Percentiles rank a stretch among this genome's conserved stretches.
These are phyloP conservation scores for Trichoderma sp. DNA, from an alignment of 2,329 filamentous ascomycete genomes.

Conservation along the genomic window DNA sequence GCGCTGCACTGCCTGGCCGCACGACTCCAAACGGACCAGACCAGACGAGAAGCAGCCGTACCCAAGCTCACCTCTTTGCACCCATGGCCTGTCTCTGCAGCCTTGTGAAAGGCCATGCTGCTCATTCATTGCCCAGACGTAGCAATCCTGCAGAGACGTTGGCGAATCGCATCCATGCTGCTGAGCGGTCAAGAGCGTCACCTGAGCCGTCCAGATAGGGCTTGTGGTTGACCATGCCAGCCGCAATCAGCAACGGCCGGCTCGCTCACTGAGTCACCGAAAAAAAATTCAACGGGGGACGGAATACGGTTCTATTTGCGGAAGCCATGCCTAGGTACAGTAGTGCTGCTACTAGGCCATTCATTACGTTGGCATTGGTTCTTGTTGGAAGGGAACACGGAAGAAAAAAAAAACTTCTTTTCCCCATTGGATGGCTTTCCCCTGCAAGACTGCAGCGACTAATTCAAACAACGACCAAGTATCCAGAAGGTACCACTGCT, in stretches of 20 bases:
- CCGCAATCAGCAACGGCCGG: background rate
- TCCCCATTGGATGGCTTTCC: background rate
- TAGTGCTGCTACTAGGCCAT: background rate
- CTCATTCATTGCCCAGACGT: constrained; percentile 6
- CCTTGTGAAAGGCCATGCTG: constrained; percentile 6
- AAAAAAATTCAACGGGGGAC: background rate
- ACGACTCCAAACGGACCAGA: background rate
- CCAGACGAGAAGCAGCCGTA: background rate
- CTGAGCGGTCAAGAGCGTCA: constrained; percentile 18
- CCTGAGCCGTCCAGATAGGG: constrained; percentile 14
- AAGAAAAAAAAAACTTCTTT: background rate
- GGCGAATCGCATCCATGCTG: constrained; percentile 4
- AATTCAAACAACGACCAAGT: background rate
- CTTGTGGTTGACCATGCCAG: constrained; percentile 7
- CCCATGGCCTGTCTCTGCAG: constrained; percentile 10
- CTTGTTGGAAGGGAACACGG: background rate
- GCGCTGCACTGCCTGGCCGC: background rate
- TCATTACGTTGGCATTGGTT: background rate
- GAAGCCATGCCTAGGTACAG: background rate
- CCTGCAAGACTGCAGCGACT: background rate
- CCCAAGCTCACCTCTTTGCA: background rate
- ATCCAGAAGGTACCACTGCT: background rate
- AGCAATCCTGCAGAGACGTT: constrained; percentile 1
- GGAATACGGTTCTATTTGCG: constrained; percentile 4
- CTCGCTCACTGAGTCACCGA: background rate